Evolutionary conservation across 1,139 yeast species (phyloP), one percentile per base, ranked within the genome.

Genomic region (Debaryomyces subglobosus): DNA sequence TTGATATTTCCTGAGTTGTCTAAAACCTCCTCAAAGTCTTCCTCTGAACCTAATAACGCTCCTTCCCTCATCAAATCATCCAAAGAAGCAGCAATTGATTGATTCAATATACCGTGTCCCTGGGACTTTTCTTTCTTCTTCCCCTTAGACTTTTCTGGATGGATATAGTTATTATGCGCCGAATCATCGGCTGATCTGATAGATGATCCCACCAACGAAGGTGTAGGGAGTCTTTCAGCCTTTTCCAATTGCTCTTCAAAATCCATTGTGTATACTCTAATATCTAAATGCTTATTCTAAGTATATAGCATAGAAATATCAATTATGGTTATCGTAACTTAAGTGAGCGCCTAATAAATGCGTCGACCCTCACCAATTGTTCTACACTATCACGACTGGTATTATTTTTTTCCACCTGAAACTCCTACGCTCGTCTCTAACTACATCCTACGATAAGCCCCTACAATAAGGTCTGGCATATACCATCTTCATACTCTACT

Each of bases 51-150:
- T 54, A 82, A 59, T 46, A 84, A 67, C 0, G 86, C 87, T 20
- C 89, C 88, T 57, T 82, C 87, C 40, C 67, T 77, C 50, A 75
- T 78, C 58, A 82, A 71, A 40, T 83, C 85, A 52, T 78, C 85
- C 54, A 82, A 74, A 0, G 82, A 73, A 25, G 82, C 78, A 40
- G 77, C 63, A 29, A 75, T 61, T 24, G 68, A 58, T 25, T 57
- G 51, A 49, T 58, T 63, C 54, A 58, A 54, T 30, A 56, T 55
- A 33, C 48, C 53, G 49, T 34, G 47, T 41, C 34, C 48, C 45
- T 40, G 56, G 36, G 37, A 44, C 35, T 29, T 45, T 12, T 48
- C 56, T 43, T 57, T 57, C 53, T 59, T 53, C 51, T 52, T 56
- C 52, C 52, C 53, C 15, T 52, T 55, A 51, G 69, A 71, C 57